These are phyloP conservation scores for Mucor racemosus DNA, from an alignment of 371 early-diverging fungal genomes.

Conservation along the genomic window DNA sequence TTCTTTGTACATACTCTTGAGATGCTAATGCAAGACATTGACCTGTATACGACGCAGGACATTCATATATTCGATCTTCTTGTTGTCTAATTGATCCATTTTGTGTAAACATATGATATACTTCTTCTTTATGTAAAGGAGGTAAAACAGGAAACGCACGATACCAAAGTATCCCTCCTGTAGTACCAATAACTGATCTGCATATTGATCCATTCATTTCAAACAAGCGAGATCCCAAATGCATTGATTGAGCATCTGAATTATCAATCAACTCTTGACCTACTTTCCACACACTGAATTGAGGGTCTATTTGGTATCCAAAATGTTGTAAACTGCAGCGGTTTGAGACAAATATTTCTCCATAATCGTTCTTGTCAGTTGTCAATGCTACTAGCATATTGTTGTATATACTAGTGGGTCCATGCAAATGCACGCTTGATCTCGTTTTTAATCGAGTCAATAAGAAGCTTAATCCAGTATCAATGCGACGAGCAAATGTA, in stretches of 20 bases:
- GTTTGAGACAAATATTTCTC: conserved; percentile 13
- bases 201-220: not conserved
- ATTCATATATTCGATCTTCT: not conserved
- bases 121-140: not conserved
- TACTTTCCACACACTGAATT: conserved; percentile 32
- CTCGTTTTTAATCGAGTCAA: conserved; percentile 7
- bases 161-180: conserved; percentile 6
- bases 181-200: conserved; percentile 8
- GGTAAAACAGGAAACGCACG: conserved; percentile 9
- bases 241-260: conserved; percentile 3
- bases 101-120: not conserved
- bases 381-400: conserved; percentile 13
- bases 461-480: conserved; percentile 2
- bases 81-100: not conserved
- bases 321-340: conserved; percentile 18
- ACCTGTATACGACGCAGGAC: not conserved
- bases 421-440: conserved; percentile 8
- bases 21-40: not conserved
- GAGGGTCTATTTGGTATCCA: conserved; percentile 39
- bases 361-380: not conserved
- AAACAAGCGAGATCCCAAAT: not conserved
- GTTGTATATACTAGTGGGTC: conserved; percentile 3
- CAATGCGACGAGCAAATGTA: not conserved
- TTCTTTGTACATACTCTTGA: conserved; percentile 10
- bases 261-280: not conserved